Evolutionary conservation across 306 rosid species (phyloP), one percentile per base, ranked within the genome.

Genomic region (Sesbania bispinosa): DNA sequence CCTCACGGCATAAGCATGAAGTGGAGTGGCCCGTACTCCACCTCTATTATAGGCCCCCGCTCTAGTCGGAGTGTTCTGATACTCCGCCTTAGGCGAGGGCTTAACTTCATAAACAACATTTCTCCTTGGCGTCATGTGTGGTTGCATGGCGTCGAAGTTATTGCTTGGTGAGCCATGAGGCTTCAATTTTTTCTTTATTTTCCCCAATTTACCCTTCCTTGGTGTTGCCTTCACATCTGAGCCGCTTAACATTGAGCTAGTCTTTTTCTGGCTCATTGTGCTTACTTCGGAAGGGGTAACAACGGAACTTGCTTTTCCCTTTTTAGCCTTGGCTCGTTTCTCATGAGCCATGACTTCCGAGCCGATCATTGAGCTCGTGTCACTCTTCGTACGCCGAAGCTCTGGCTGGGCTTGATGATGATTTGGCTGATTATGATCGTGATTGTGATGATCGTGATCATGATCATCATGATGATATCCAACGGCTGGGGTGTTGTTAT

Each of bases 371-470:
- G 99, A 94, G 53, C 99, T 94, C 0, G 79, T 65, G 36, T 91
- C 97, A 18, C 99, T 94, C 84, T 87, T 94, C 2, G 79, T 21
- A 3, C 97, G 88, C 0, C 93, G 80, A 2, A 94, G 81, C 72
- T 81, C 82, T 0, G 86, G 85, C 13, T 53, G 70, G 0, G 26
- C 39, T 24, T 52, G 46, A 8, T 53, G n/a, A n/a, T n/a, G 84
- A 32, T 23, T 79, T 3, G 27, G 10, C 10, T 69, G 77, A 21
- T 76, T 39, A 1, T 76, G 82, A 5, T n/a, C n/a, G n/a, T n/a
- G n/a, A n/a, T n/a, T n/a, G n/a, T n/a, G n/a, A n/a, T n/a, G n/a
- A n/a, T n/a, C n/a, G n/a, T n/a, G n/a, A n/a, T n/a, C n/a, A n/a
- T 73, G 80, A 21, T 62, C 27, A 3, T 91, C 21, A 0, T 89